A percentile compares a stretch with the other conserved stretches of the same genome.
Evolutionary conservation across 1,139 yeast species (phyloP).

Genomic region (Candida mesenterica): DNA sequence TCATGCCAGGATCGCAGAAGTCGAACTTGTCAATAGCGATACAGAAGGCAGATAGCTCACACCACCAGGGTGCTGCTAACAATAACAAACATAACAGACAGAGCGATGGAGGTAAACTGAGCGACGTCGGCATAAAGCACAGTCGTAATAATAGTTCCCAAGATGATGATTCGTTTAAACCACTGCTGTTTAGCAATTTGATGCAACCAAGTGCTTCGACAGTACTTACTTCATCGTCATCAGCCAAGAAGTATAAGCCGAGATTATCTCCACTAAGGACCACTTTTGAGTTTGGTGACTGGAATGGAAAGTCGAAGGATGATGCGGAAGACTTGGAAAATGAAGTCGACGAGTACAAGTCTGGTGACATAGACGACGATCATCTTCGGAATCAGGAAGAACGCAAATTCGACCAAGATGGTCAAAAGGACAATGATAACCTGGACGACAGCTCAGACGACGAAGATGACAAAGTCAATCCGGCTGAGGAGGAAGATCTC

Average conservation of each 20-base stretch:
- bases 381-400: not conserved
- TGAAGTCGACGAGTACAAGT: not conserved
- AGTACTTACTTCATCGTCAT: conserved; percentile 21
- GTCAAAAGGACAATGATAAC: conserved; percentile 78
- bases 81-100: conserved; percentile 1
- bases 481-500: conserved; percentile 38
- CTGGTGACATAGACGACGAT: not conserved
- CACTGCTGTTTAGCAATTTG: conserved; percentile 13
- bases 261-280: conserved; percentile 39
- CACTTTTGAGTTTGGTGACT: conserved; percentile 20
- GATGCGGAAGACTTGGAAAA: conserved; percentile 1
- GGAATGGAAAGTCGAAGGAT: conserved; percentile 5
- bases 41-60: conserved; percentile 36
- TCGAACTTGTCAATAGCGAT: conserved; percentile 48
- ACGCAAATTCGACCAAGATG: conserved; percentile 80
- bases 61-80: conserved; percentile 1
- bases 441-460: conserved; percentile 30
- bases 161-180: conserved; percentile 4
- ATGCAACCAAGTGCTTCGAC: conserved; percentile 16
- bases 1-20: conserved; percentile 38
- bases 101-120: not conserved
- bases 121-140: conserved; percentile 6
- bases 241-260: conserved; percentile 35
- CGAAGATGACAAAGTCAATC: conserved; percentile 33
- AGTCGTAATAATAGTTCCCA: not conserved